Percentiles rank a stretch among this genome's conserved stretches.
Conservation (phyloP, 2,329 filamentous ascomycete genomes). For the Trichophyton equinum region DNA sequence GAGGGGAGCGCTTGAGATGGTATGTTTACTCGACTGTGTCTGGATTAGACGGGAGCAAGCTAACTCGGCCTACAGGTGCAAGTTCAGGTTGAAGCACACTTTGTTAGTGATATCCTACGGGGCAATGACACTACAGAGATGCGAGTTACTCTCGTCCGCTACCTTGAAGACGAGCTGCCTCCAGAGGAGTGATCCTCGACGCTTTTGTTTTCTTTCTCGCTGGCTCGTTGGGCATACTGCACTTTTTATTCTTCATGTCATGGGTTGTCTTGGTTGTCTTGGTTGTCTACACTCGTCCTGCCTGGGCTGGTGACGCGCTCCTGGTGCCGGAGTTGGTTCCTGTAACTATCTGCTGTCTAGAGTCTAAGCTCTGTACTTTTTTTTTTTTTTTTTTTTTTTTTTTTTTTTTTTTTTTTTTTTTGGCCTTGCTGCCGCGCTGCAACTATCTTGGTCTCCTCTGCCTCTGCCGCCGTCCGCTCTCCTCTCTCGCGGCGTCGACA, state of each 20-base stretch:
- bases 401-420: neutral
- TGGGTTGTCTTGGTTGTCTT: neutral
- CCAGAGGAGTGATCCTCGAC: constrained; percentile 48
- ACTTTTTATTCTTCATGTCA: neutral
- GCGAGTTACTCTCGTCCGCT: constrained; percentile 79
- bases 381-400: neutral
- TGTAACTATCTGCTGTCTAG: neutral
- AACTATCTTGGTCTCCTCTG: neutral
- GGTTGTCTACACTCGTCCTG: neutral
- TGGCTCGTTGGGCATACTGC: neutral
- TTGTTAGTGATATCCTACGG: constrained; percentile 82
- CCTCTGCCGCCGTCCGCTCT: neutral
- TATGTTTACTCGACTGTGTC: constrained; percentile 26
- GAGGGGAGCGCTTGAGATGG: constrained; percentile 88
- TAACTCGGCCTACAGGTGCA: constrained; percentile 46
- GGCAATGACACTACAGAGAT: constrained; percentile 97
- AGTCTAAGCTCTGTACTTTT: neutral
- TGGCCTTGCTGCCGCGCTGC: neutral
- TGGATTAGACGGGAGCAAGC: too few species aligned
- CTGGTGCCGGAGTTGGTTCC: neutral
- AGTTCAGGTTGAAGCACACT: constrained; percentile 97
- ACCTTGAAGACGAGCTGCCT: constrained; percentile 95
- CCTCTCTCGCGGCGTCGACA: neutral
- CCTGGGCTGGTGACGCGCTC: neutral
- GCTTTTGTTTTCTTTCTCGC: neutral